Evolutionary conservation across 179 eudicot species (phyloP), one percentile per base, ranked within the genome.

Genomic region (Silene vulgaris): DNA sequence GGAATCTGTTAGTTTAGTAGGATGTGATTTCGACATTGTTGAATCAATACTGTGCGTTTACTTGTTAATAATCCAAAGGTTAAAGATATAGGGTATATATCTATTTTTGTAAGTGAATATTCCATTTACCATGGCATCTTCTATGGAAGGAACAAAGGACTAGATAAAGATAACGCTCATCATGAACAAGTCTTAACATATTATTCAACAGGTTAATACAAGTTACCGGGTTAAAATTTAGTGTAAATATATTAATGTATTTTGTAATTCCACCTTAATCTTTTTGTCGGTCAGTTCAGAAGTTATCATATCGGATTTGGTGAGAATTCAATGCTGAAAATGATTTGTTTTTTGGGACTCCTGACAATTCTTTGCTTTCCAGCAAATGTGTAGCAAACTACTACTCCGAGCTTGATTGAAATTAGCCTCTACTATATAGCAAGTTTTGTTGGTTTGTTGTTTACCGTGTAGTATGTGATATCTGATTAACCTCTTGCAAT

Each of bases 401-500:
- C n/a, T 40, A 19, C 30, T 40, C 35, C 35, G 35, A 3, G 4
- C 40, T 8, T 3, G 8, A 19, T 37, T 20, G n/a, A 50, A 12
- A 70, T 50, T 26, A 57, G 54, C 61, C 29, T 70, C 60, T 21
- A 12, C 1, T 70, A 50, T 30, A 50, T 70, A 48, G 23, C 28
- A 28, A 70, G n/a, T 23, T 71, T 28, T 28, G 62, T 52, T 71
- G 35, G 21, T 26, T 20, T 71, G 57, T 2, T 52, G 37, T 2
- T 26, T 5, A 71, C 19, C 14, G 40, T 8, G 3, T 56, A 64
- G 16, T 66, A 29, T 35, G 4, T 26, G 77, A 65, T 73, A 60
- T 26, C 68, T 63, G 63, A 5, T 50, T 57, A 8, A 64, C 71
- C 52, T 71, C 7, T 79, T 48, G 78, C 48, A 54, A 57, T 79